A percentile compares a stretch with the other conserved stretches of the same genome.
These are phyloP conservation scores for Sporothrix pallida DNA, from an alignment of 2,329 filamentous ascomycete species.

Conservation along the genomic window DNA sequence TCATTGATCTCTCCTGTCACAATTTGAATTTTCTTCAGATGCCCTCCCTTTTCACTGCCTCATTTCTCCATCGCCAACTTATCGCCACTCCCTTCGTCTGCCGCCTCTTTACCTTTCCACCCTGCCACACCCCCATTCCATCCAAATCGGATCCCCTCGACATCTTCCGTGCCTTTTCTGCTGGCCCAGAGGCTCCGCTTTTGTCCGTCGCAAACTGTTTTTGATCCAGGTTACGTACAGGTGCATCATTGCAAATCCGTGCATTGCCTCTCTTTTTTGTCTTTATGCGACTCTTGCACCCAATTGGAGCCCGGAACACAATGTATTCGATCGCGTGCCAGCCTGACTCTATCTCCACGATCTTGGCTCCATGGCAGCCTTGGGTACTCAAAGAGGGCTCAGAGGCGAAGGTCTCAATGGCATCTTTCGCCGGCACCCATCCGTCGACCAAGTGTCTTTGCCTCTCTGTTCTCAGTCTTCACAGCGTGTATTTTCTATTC, in stretches of 20 bases:
- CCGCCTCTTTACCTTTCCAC: background rate
- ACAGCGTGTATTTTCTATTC: background rate
- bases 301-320: background rate
- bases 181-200: background rate
- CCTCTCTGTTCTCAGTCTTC: background rate
- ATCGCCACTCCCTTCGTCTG: constrained; percentile 13
- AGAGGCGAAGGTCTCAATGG: background rate
- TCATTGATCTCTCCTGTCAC: background rate
- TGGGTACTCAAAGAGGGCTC: background rate
- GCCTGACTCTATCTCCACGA: background rate
- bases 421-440: background rate
- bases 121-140: background rate
- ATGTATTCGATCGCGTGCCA: background rate
- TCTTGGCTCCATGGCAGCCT: background rate
- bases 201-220: background rate
- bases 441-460: constrained; percentile 2
- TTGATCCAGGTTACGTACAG: constrained; percentile 21
- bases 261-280: background rate
- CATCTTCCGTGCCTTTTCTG: constrained; percentile 24
- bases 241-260: background rate
- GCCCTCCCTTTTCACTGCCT: too few relatives aligned
- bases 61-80: background rate
- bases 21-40: background rate
- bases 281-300: background rate
- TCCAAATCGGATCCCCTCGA: background rate